phyloP scores from a whole-genome alignment of 106 monocot species.

The Narthecium ossifragum region DNA sequence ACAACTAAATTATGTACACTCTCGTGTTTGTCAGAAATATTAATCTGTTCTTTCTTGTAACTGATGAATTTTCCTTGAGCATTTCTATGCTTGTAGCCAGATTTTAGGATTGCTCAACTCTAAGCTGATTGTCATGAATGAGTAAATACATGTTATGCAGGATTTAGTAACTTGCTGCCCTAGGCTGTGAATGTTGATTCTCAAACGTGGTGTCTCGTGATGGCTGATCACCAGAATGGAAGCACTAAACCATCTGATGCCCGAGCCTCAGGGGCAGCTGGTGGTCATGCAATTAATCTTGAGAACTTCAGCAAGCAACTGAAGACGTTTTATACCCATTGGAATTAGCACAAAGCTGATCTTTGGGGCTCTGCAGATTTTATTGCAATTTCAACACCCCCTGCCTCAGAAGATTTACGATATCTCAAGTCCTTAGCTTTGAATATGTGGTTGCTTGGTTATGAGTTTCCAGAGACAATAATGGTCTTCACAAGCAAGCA shows the following conservation, averaged over 20 bases:
- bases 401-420: constrained; percentile 80
- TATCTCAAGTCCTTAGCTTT: constrained; percentile 91
- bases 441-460: constrained; percentile 87
- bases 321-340: constrained; percentile 62
- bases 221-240: constrained; percentile 42
- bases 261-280: constrained; percentile 5
- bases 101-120: too few relatives aligned
- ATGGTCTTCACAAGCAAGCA: constrained; percentile 89
- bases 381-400: constrained; percentile 74
- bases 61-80: too few relatives aligned
- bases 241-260: constrained; percentile 15
- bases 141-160: too few relatives aligned
- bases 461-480: constrained; percentile 94
- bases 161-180: too few relatives aligned
- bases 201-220: too few relatives aligned
- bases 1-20: too few relatives aligned
- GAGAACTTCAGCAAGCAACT: constrained; percentile 66
- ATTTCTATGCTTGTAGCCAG: too few relatives aligned
- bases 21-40: too few relatives aligned
- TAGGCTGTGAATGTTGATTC: too few relatives aligned
- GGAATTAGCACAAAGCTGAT: constrained; percentile 53
- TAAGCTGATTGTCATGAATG: too few relatives aligned
- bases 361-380: constrained; percentile 62
- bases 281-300: constrained; percentile 55
- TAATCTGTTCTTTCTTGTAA: too few relatives aligned